phyloP scores from a whole-genome alignment of 306 rosid genomes.

The Acacia confusa region DNA sequence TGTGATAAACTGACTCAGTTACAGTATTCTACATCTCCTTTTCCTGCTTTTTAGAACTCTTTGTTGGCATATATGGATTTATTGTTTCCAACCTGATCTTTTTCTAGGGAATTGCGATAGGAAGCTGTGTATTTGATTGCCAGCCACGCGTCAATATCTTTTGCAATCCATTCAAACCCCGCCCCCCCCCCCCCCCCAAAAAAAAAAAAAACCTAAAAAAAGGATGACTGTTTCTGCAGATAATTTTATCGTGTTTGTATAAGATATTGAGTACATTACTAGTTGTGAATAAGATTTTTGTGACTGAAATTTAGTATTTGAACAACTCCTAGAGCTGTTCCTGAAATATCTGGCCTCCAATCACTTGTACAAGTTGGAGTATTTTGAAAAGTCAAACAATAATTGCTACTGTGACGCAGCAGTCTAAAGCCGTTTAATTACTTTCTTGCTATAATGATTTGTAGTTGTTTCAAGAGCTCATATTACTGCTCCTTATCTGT shows the following conservation, averaged over 20 bases:
- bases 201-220: too few species aligned
- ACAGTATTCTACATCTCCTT: neutral
- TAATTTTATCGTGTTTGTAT: neutral
- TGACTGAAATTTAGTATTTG: neutral
- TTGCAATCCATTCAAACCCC: too few species aligned
- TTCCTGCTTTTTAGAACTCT: neutral
- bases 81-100: too few species aligned
- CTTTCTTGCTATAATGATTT: constrained; percentile 21
- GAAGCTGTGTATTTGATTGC: neutral
- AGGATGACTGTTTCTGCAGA: neutral
- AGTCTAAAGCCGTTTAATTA: constrained; percentile 18
- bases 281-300: neutral
- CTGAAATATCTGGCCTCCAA: too few species aligned
- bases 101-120: neutral
- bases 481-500: constrained; percentile 61
- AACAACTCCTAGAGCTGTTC: too few species aligned
- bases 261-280: neutral
- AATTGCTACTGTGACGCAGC: neutral
- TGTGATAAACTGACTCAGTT: neutral
- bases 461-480: constrained; percentile 76
- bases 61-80: too few species aligned
- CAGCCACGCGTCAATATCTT: neutral
- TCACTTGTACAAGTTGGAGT: too few species aligned
- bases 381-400: too few species aligned
- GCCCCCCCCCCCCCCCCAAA: too few species aligned